Evolutionary conservation across 208 protist genomes (phyloP).

Genomic region (Porcisia deanei): DNA sequence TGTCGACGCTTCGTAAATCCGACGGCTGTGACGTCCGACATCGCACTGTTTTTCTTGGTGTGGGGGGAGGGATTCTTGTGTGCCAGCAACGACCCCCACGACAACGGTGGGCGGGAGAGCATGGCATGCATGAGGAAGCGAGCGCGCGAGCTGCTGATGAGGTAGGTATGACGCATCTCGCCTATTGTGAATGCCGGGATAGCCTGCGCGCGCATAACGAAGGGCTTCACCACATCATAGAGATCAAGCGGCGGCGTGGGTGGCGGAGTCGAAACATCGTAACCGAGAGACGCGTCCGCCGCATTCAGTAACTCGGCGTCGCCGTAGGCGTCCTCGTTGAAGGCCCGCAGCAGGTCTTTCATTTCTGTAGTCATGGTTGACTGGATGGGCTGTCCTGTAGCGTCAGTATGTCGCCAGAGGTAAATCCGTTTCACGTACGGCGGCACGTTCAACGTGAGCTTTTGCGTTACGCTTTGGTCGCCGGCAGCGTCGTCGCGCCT

Average conservation of each 20-base stretch:
- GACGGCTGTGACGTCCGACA: neutral
- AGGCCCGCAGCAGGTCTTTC: constrained; percentile 18
- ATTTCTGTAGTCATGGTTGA: constrained; percentile 24
- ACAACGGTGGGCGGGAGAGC: constrained; percentile 23
- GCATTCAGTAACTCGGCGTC: constrained; percentile 4
- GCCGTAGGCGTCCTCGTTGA: constrained; percentile 34
- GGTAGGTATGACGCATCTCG: constrained; percentile 16
- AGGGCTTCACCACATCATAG: constrained; percentile 32
- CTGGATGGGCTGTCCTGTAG: constrained; percentile 12
- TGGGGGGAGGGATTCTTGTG: neutral
- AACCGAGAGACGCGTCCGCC: neutral
- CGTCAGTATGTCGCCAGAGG: constrained; percentile 46
- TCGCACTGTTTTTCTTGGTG: neutral
- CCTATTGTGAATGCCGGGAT: constrained; percentile 6
- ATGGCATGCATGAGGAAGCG: constrained; percentile 32
- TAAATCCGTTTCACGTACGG: constrained; percentile 48
- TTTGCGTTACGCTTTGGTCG: neutral
- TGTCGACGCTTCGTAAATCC: constrained; percentile 10
- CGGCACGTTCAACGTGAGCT: constrained; percentile 36
- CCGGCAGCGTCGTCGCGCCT: neutral
- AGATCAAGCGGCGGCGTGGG: constrained; percentile 35
- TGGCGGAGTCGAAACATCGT: neutral
- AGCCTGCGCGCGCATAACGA: constrained; percentile 19
- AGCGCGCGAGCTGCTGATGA: constrained; percentile 13
- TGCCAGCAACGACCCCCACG: constrained; percentile 25